A percentile compares a stretch with the other conserved stretches of the same genome.
Evolutionary conservation across 169 alveolate genomes (phyloP).

Genomic region (Eimeria necatrix): DNA sequence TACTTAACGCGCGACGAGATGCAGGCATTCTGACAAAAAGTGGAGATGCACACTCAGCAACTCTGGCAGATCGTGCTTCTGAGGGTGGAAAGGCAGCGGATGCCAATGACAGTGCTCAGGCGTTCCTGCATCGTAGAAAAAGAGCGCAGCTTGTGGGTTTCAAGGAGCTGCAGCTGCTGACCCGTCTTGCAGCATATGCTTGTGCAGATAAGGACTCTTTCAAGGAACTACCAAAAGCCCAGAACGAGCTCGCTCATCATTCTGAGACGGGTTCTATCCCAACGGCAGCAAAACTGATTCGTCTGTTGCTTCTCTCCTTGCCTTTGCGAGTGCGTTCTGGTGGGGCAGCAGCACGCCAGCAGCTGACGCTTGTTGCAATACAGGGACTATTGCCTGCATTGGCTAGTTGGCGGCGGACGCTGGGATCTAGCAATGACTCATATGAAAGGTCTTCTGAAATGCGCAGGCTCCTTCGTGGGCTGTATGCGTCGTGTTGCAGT

Average conservation of each 20-base stretch:
- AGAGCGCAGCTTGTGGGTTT: constrained; percentile 61
- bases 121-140: constrained; percentile 22
- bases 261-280: background rate
- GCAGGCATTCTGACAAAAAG: background rate
- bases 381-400: constrained; percentile 57
- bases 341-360: constrained; percentile 72
- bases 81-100: background rate
- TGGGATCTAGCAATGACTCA: background rate
- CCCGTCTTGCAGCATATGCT: constrained; percentile 77
- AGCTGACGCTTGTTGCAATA: constrained; percentile 51
- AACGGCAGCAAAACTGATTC: constrained; percentile 64
- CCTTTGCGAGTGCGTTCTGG: constrained; percentile 62
- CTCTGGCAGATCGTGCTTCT: background rate
- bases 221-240: background rate
- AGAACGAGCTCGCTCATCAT: background rate
- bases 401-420: constrained; percentile 50
- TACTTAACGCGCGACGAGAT: constrained; percentile 62
- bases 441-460: background rate
- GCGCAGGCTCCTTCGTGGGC: constrained; percentile 68
- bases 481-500: constrained; percentile 27
- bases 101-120: background rate
- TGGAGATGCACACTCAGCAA: background rate
- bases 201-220: constrained; percentile 8
- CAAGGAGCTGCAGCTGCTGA: constrained; percentile 79
- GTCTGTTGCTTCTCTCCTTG: constrained; percentile 61